Base-by-base conservation (phyloP, 2,329 filamentous ascomycete genomes). In the Ophiosphaerella korrae region DNA sequence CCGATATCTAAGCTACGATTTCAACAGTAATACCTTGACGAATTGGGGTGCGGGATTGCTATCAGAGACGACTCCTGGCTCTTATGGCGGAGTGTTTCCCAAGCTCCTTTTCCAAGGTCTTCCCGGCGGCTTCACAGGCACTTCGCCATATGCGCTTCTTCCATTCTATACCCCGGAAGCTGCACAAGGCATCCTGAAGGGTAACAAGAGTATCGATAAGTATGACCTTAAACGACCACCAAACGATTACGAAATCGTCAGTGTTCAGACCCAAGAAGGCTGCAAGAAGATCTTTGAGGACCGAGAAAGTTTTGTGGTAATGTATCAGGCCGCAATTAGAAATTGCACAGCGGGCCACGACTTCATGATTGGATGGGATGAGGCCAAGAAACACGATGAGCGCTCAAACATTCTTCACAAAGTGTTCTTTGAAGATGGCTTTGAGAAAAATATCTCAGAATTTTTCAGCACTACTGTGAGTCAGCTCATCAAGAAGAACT, bases 1-100 rank as follows among this genome's bases (percentile, higher is more conserved):
- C 64, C 79, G 89, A 16, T 87, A 89, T 74, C 90, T 91, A 74
- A 92, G 88, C 0, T 70, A 80, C 16, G 89, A 92, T 69, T 92
- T 72, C 55, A 71, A 70, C 46, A 64, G 62, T 41, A 69, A 66
- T 34, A 71, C 67, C 8, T 53, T 73, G 51, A 73, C 70, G 6
- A 74, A 82, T 33, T 82, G 80, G 79, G 80, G 80, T 26, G 74
- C 76, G n/a, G 67, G 76, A 13, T 74, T 80, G 57, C 64, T 80
- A 4, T 63, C 64, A 36, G 67, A 67, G 21, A 54, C 65, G 6
- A 67, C 72, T 12, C 63, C 71, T 14, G 78, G 78, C 9, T 63
- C 75, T 3, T 80, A 80, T 54, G 77, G 79, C 23, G 78, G 78
- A 21, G 74, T 81, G 52, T 63, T 82, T 1, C 63, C 67, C 5